These are phyloP conservation scores for Mitragyna speciosa DNA, from an alignment of 257 asterid species.

Conservation along the genomic window DNA sequence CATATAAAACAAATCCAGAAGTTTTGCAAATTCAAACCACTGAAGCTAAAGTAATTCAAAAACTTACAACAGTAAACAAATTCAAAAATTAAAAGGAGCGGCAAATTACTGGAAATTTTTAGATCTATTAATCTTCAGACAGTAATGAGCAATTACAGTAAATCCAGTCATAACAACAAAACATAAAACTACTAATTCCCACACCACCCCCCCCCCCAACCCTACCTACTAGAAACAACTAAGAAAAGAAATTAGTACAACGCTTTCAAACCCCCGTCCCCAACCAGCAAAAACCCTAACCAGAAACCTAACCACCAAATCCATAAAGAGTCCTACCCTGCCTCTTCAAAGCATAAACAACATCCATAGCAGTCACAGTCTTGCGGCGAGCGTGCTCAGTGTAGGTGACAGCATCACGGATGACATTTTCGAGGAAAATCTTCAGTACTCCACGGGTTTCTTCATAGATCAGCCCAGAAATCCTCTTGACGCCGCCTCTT, in stretches of 20 bases:
- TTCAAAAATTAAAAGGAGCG: not conserved
- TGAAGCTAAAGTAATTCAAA: not conserved
- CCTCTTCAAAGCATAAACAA: slow-evolving; percentile 41
- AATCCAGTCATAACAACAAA: not conserved
- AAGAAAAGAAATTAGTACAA: not conserved
- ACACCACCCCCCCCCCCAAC: not conserved
- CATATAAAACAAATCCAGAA: not conserved
- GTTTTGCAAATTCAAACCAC: not conserved
- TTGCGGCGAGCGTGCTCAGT: slow-evolving; percentile 42
- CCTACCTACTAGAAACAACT: not conserved
- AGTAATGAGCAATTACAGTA: slow-evolving; percentile 14
- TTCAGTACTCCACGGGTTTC: slow-evolving; percentile 46
- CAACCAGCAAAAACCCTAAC: not conserved
- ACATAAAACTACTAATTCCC: not conserved
- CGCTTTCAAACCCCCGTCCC: not conserved
- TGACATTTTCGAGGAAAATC: slow-evolving; percentile 45
- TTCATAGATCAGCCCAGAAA: slow-evolving; percentile 41
- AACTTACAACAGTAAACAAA: not conserved
- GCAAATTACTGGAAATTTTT: not conserved
- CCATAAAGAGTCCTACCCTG: slow-evolving; percentile 50
- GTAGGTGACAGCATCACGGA: slow-evolving; percentile 46
- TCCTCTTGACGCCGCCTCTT: slow-evolving; percentile 51
- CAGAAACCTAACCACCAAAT: not conserved
- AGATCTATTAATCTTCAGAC: slow-evolving; percentile 10
- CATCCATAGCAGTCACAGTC: slow-evolving; percentile 45